A percentile compares a stretch with the other conserved stretches of the same genome.
Conservation (phyloP, 192 early-diverging fungal genomes). For the Ambispora gerdemannii region DNA sequence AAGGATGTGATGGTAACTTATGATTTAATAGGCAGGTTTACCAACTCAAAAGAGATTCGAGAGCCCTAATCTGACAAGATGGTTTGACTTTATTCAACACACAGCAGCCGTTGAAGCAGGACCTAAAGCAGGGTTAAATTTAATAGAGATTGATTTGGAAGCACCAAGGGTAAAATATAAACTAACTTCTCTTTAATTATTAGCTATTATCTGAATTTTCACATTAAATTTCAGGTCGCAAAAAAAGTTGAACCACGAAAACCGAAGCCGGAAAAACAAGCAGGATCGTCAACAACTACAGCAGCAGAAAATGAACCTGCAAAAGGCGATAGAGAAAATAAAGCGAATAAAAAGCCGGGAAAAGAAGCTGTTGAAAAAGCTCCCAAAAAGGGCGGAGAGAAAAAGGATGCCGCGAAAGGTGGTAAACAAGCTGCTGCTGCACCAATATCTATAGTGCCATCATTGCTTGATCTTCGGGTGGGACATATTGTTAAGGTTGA, state of each 20-base stretch:
- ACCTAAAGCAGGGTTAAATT: slow-evolving; percentile 44
- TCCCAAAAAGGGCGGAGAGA: slow-evolving; percentile 49
- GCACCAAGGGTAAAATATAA: slow-evolving; percentile 41
- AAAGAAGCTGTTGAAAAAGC: slow-evolving; percentile 34
- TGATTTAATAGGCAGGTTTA: slow-evolving; percentile 43
- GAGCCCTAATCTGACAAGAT: slow-evolving; percentile 62
- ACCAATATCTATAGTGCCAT: slow-evolving; percentile 54
- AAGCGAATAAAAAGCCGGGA: slow-evolving; percentile 33
- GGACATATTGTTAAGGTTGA: slow-evolving; percentile 79
- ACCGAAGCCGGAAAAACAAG: slow-evolving; percentile 36
- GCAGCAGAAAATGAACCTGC: slow-evolving; percentile 51
- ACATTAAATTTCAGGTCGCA: slow-evolving; percentile 5
- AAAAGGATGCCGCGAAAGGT: slow-evolving; percentile 60
- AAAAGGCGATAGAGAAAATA: slow-evolving; percentile 43
- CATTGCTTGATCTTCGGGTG: slow-evolving; percentile 91
- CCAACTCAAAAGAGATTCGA: slow-evolving; percentile 56
- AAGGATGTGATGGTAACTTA: too few species aligned
- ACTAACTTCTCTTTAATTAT: neutral
- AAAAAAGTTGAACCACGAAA: slow-evolving; percentile 37
- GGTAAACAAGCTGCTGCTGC: slow-evolving; percentile 51
- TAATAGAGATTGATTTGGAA: slow-evolving; percentile 53
- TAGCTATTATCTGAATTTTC: too few species aligned
- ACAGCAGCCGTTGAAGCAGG: slow-evolving; percentile 44
- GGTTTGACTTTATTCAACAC: slow-evolving; percentile 80
- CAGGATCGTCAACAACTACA: neutral